Percentiles rank a stretch among this genome's conserved stretches.
Conservation (phyloP, 1,139 yeast species). For the Sugiyamaella paludigena region DNA sequence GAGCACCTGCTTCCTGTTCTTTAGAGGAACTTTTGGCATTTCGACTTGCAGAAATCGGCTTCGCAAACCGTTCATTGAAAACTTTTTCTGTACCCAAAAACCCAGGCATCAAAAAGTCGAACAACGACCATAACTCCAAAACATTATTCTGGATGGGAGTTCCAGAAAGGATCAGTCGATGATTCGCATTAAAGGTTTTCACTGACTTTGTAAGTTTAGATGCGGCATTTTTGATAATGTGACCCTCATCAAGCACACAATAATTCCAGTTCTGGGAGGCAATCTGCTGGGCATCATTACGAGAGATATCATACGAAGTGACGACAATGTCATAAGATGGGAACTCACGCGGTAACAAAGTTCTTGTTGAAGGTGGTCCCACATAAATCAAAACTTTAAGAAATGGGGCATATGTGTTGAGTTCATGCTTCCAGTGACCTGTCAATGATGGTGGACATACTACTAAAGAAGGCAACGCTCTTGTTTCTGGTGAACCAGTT, state of each 20-base stretch:
- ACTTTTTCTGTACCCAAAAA: slow-evolving; percentile 92
- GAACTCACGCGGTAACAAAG: slow-evolving; percentile 53
- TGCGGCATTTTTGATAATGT: slow-evolving; percentile 86
- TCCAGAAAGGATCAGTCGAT: slow-evolving; percentile 87
- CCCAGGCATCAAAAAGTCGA: slow-evolving; percentile 98
- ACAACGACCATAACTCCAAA: slow-evolving; percentile 92
- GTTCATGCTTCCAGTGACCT: slow-evolving; percentile 98
- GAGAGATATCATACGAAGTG: slow-evolving; percentile 92
- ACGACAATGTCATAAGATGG: slow-evolving; percentile 76
- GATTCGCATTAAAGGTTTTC: slow-evolving; percentile 78
- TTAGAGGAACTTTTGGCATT: slow-evolving; percentile 87
- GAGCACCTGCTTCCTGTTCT: slow-evolving; percentile 96
- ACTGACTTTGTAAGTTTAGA: slow-evolving; percentile 90
- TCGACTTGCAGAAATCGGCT: slow-evolving; percentile 93
- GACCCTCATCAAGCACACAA: slow-evolving; percentile 97
- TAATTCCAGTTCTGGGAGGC: slow-evolving; percentile 73
- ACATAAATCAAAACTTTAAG: slow-evolving; percentile 82
- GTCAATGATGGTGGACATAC: slow-evolving; percentile 97
- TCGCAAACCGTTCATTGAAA: slow-evolving; percentile 93
- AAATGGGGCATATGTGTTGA: slow-evolving; percentile 86
- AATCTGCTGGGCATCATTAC: slow-evolving; percentile 78
- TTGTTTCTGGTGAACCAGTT: slow-evolving; percentile 62
- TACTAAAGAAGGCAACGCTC: slow-evolving; percentile 78
- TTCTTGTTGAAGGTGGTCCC: slow-evolving; percentile 82
- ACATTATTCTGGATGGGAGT: slow-evolving; percentile 98